Conservation (phyloP, 768 basidiomycete species). For the Termitomyces bulborhizus region DNA sequence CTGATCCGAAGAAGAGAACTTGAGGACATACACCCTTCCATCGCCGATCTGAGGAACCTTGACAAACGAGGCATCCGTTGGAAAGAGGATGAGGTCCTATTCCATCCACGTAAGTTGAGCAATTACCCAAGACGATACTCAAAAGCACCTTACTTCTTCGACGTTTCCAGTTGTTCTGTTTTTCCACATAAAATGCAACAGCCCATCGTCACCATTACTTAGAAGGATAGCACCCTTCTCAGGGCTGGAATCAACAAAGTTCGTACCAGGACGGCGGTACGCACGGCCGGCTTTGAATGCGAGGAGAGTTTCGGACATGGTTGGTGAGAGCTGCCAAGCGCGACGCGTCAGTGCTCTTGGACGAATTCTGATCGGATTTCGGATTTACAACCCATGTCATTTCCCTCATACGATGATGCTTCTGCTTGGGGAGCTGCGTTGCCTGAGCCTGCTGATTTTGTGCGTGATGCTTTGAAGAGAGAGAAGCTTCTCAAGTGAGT, state of each 20-base stretch:
- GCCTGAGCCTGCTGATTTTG: slow-evolving; percentile 46
- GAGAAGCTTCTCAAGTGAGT: slow-evolving; percentile 73
- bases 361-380: slow-evolving; percentile 23
- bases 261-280: slow-evolving; percentile 59
- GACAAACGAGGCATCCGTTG: slow-evolving; percentile 76
- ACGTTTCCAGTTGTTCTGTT: slow-evolving; percentile 53
- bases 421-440: slow-evolving; percentile 45
- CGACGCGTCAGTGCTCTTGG: slow-evolving; percentile 40
- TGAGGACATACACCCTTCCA: slow-evolving; percentile 81
- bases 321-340: slow-evolving; percentile 10
- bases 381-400: slow-evolving; percentile 32
- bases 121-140: neutral
- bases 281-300: slow-evolving; percentile 73
- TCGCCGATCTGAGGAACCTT: slow-evolving; percentile 59
- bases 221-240: slow-evolving; percentile 72
- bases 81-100: slow-evolving; percentile 85
- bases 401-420: slow-evolving; percentile 36
- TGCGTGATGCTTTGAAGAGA: slow-evolving; percentile 73
- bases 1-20: slow-evolving; percentile 87
- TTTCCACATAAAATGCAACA: slow-evolving; percentile 79
- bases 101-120: slow-evolving; percentile 2
- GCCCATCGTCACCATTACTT: slow-evolving; percentile 64
- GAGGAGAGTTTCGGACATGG: slow-evolving; percentile 33
- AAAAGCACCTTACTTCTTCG: slow-evolving; percentile 48
- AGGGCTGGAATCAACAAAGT: slow-evolving; percentile 59